Conservation (phyloP, 176 grass and related monocot genomes). For the Hsuehochloa calcarea region DNA sequence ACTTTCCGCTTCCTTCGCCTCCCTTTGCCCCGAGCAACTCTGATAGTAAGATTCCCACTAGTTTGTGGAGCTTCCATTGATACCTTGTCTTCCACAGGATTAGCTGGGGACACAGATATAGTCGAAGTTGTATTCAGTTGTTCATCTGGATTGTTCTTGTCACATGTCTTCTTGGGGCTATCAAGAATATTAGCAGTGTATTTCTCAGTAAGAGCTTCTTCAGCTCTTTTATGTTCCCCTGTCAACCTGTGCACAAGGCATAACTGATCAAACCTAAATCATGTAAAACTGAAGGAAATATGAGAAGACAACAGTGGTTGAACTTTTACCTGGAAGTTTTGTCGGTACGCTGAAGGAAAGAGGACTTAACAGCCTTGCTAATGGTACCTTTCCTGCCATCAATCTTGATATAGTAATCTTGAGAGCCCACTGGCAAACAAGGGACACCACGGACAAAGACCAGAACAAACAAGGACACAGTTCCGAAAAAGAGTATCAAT, state of each 20-base stretch:
- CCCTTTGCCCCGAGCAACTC: slow-evolving; percentile 63
- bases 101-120: slow-evolving; percentile 24
- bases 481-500: slow-evolving; percentile 52
- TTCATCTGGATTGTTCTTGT: slow-evolving; percentile 37
- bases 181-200: slow-evolving; percentile 39
- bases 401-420: slow-evolving; percentile 52
- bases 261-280: slow-evolving; percentile 32
- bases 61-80: slow-evolving; percentile 40
- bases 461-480: slow-evolving; percentile 49
- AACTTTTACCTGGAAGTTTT: slow-evolving; percentile 73
- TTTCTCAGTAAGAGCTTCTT: slow-evolving; percentile 38
- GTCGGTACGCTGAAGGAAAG: slow-evolving; percentile 42
- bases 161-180: slow-evolving; percentile 41
- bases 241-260: slow-evolving; percentile 49
- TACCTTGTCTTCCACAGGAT: slow-evolving; percentile 43
- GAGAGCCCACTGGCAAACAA: slow-evolving; percentile 33
- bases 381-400: slow-evolving; percentile 33
- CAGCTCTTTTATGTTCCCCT: slow-evolving; percentile 58
- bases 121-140: slow-evolving; percentile 39
- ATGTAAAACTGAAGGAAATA: slow-evolving; percentile 13
- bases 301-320: background rate
- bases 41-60: slow-evolving; percentile 70
- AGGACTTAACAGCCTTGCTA: slow-evolving; percentile 54
- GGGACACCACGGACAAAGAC: slow-evolving; percentile 45
- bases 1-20: slow-evolving; percentile 53